phyloP scores from a whole-genome alignment of 1,284 basidiomycete species.

The Sutorius eximius region DNA sequence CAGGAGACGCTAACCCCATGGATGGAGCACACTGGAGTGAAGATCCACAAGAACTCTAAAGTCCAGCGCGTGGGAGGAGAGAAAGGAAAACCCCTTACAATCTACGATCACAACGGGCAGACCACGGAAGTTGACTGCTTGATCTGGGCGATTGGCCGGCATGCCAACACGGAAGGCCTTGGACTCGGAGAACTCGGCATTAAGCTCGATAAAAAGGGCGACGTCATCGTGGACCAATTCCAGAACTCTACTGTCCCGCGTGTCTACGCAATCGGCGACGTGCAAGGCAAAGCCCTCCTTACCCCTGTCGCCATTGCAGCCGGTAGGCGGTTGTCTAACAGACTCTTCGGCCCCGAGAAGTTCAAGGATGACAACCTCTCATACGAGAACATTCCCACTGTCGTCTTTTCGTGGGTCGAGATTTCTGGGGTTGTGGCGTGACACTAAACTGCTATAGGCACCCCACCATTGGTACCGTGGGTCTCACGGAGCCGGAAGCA shows the following conservation, averaged over 20 bases:
- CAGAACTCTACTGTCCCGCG: slow-evolving; percentile 78
- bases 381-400: slow-evolving; percentile 91
- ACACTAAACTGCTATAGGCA: slow-evolving; percentile 52
- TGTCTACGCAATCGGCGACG: slow-evolving; percentile 89
- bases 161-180: slow-evolving; percentile 76
- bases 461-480: slow-evolving; percentile 90
- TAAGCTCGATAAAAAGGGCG: slow-evolving; percentile 73
- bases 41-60: slow-evolving; percentile 80
- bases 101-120: slow-evolving; percentile 72
- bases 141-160: slow-evolving; percentile 94
- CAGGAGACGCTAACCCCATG: slow-evolving; percentile 89
- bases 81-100: slow-evolving; percentile 63
- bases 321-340: slow-evolving; percentile 84
- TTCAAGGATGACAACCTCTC: slow-evolving; percentile 86
- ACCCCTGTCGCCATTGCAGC: slow-evolving; percentile 99
- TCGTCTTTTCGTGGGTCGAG: slow-evolving; percentile 87
- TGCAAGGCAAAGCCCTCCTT: slow-evolving; percentile 86
- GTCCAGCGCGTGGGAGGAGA: slow-evolving; percentile 78
- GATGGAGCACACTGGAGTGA: slow-evolving; percentile 92
- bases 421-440: not conserved
- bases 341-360: slow-evolving; percentile 84
- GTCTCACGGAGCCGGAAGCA: slow-evolving; percentile 90
- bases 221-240: slow-evolving; percentile 89
- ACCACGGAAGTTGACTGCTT: slow-evolving; percentile 84
- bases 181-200: slow-evolving; percentile 81